Conservation (phyloP, 495 filamentous ascomycete species). For the Chaetomium cochliodes region DNA sequence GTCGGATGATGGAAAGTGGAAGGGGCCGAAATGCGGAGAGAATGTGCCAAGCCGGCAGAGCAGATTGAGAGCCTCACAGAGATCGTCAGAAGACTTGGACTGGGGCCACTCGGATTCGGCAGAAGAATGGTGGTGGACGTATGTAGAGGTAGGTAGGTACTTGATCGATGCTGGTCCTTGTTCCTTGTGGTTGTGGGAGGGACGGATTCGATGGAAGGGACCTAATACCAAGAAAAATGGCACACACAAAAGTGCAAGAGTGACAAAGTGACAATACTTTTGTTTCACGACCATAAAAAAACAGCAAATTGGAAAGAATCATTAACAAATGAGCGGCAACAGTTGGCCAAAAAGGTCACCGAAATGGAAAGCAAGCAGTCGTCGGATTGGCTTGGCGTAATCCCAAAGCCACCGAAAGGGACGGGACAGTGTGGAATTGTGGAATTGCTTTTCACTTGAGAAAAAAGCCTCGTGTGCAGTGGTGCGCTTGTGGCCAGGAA, state of each 20-base stretch:
- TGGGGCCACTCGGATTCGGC: too few relatives aligned
- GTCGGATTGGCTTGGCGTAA: conserved; percentile 35
- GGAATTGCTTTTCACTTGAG: conserved; percentile 26
- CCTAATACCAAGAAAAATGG: too few relatives aligned
- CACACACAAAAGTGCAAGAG: too few relatives aligned
- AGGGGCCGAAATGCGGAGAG: conserved; percentile 12
- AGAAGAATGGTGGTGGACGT: too few relatives aligned
- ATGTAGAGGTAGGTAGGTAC: too few relatives aligned
- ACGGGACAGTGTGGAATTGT: too few relatives aligned
- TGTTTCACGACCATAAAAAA: not conserved
- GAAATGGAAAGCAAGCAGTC: not conserved
- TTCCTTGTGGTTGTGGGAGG: too few relatives aligned
- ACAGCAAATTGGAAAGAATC: not conserved
- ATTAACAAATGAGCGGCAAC: conserved; percentile 20
- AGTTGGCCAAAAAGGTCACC: conserved; percentile 12
- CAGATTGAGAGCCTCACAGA: not conserved
- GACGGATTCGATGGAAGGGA: too few relatives aligned
- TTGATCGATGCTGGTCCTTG: too few relatives aligned
- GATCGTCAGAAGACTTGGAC: not conserved
- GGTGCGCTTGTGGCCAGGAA: conserved; percentile 12
- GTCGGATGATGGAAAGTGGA: not conserved
- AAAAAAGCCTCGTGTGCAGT: not conserved
- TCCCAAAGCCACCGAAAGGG: conserved; percentile 24
- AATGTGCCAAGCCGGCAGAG: not conserved
- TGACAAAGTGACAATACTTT: not conserved